Evolutionary conservation across 176 grass and related monocot genomes (phyloP), one percentile per base, ranked within the genome.

Genomic region (Rhynchospora breviuscula): DNA sequence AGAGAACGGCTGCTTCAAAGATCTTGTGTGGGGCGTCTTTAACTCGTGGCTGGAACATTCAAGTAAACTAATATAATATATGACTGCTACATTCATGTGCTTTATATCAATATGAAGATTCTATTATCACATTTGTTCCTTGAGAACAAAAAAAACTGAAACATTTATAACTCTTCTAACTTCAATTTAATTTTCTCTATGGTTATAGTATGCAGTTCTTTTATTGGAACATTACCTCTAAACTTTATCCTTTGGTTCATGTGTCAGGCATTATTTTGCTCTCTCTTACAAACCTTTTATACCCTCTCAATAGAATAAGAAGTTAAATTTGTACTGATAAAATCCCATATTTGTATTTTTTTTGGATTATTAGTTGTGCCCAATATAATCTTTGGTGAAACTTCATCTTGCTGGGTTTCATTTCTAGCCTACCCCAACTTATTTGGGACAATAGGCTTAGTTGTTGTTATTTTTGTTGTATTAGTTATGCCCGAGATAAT

Each of bases 21-120:
- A 89, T 93, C 83, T 59, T 97, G 57, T 97, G 94, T 78, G 94
- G 89, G 47, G 91, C 89, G 49, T 89, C 94, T 17, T 84, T 97
- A 85, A 61, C 86, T 62, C 81, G 81, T 85, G 91, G 94, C 40
- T 97, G 94, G 94, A 93, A 97, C 71, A 85, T 93, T 88, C 94
- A 97, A 88, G 94, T 97, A 90, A 7, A 45, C 51, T 49, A 22
- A 43, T 64, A 59, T 25, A 17, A 11, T 66, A 66, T 66, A 66
- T 15, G 35, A 40, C 2, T 40, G 35, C 35, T 40, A 40, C 2
- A 40, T 40, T 40, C 14, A 66, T 66, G 29, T 66, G 10, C 26
- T 66, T 66, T 33, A 66, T 33, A 31, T 33, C 63, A 66, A 31
- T 66, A 66, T 66, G 29, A 31, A 40, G 11, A 31, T 66, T 66